phyloP scores from a whole-genome alignment of 495 filamentous ascomycete species.

The Xanthoparmelia taractica region DNA sequence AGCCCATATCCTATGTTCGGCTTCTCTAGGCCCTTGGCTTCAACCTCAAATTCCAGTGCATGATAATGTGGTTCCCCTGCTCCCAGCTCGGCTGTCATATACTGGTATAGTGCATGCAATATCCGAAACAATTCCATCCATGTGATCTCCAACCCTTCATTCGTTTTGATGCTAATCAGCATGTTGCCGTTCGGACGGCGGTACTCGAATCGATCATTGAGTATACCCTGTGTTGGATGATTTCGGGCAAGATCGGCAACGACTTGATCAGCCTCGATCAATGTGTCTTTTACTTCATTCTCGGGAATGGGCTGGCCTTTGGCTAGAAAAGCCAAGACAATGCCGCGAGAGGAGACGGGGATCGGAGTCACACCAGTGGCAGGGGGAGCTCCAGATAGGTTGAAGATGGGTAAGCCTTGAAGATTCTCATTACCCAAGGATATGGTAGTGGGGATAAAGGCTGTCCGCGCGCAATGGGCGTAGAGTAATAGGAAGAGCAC shows the following conservation, averaged over 20 bases:
- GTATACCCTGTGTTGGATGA: neutral
- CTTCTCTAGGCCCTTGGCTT: neutral
- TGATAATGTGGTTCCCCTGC: neutral
- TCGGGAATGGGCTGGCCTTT: conserved; percentile 4
- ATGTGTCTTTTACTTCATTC: neutral
- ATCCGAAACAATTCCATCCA: neutral
- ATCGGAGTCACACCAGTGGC: neutral
- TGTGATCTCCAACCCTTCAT: neutral
- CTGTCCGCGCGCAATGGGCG: neutral
- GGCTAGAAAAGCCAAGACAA: neutral
- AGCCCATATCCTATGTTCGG: neutral
- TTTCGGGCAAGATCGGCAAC: neutral
- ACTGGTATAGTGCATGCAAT: neutral
- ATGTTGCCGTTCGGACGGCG: neutral
- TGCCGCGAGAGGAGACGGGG: neutral
- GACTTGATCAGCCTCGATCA: neutral
- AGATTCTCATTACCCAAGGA: neutral
- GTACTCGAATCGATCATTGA: conserved; percentile 9
- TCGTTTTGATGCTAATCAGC: neutral
- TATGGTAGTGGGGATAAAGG: conserved; percentile 1
- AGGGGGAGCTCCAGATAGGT: neutral
- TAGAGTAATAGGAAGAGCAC: neutral
- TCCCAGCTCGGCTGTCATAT: neutral
- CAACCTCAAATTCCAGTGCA: conserved; percentile 6
- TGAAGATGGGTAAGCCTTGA: neutral